Percentiles rank a stretch among this genome's conserved stretches.
phyloP scores from a whole-genome alignment of 2,329 filamentous ascomycete genomes.

The Penicillium digitatum region DNA sequence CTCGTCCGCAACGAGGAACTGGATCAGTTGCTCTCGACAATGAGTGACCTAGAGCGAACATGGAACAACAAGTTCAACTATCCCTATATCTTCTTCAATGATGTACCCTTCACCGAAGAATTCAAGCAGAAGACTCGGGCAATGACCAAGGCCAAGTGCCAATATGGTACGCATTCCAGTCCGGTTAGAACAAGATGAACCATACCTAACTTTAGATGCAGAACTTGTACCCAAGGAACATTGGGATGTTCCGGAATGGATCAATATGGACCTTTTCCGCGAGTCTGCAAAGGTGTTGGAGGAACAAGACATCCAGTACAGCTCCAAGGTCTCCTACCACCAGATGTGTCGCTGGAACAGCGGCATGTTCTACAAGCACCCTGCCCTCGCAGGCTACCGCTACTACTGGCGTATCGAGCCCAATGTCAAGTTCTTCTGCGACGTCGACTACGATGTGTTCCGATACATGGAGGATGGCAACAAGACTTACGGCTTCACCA shows the following conservation, averaged over 20 bases:
- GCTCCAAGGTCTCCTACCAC: constrained; percentile 83
- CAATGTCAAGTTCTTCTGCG: constrained; percentile 98
- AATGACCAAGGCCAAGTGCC: constrained; percentile 80
- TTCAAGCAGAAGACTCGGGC: constrained; percentile 80
- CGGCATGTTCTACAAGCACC: constrained; percentile 95
- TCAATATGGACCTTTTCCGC: constrained; percentile 77
- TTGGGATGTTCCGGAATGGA: constrained; percentile 90
- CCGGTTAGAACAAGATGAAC: constrained; percentile 13
- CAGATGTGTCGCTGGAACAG: constrained; percentile 99
- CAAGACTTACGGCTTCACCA: constrained; percentile 98
- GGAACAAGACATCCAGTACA: constrained; percentile 86
- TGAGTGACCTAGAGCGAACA: constrained; percentile 85
- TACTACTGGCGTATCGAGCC: constrained; percentile 99
- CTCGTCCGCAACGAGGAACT: constrained; percentile 92
- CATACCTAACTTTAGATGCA: constrained; percentile 39
- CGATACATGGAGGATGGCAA: constrained; percentile 97
- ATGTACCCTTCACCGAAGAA: constrained; percentile 85
- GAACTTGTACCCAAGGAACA: constrained; percentile 91
- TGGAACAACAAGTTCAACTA: constrained; percentile 99
- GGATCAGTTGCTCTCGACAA: constrained; percentile 76
- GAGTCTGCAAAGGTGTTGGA: constrained; percentile 80
- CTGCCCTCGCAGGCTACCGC: constrained; percentile 72
- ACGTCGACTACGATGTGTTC: constrained; percentile 97
- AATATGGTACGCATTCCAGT: constrained; percentile 60
- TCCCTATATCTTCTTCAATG: constrained; percentile 99